phyloP scores from a whole-genome alignment of 768 basidiomycete genomes.

The Phaeolepiota aurea region DNA sequence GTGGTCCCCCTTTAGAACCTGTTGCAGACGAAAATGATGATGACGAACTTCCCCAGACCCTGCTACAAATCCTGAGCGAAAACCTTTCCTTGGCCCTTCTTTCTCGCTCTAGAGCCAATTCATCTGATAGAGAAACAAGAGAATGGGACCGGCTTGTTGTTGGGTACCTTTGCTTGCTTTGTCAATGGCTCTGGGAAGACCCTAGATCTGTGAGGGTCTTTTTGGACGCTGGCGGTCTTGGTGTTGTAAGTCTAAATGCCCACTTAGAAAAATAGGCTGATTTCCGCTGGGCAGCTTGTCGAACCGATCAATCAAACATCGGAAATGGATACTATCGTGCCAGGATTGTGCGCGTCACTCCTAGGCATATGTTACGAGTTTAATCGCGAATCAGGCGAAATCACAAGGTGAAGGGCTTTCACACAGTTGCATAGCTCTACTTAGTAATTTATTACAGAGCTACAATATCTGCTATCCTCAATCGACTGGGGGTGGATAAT shows the following conservation, averaged over 20 bases:
- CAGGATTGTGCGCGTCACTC: constrained; percentile 85
- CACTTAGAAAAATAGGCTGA: background rate
- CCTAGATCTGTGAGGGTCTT: constrained; percentile 83
- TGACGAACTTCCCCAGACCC: constrained; percentile 57
- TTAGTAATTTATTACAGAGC: constrained; percentile 32
- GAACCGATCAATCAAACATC: constrained; percentile 90
- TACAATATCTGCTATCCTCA: constrained; percentile 85
- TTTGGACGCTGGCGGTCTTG: constrained; percentile 82
- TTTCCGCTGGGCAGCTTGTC: constrained; percentile 46
- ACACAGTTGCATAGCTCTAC: background rate
- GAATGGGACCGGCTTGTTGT: constrained; percentile 91
- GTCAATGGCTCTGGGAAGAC: constrained; percentile 97
- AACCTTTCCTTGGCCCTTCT: constrained; percentile 84
- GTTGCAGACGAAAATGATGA: constrained; percentile 32
- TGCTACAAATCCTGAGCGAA: constrained; percentile 83
- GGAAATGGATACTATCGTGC: constrained; percentile 79
- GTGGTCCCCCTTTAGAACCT: constrained; percentile 27
- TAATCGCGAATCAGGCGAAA: constrained; percentile 91
- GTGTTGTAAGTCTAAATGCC: constrained; percentile 58
- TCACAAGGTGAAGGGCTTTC: constrained; percentile 60
- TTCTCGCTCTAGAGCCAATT: constrained; percentile 59
- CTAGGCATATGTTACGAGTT: constrained; percentile 95
- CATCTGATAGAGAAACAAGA: constrained; percentile 61
- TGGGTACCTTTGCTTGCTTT: constrained; percentile 74
- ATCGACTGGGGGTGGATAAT: constrained; percentile 83